A percentile compares a stretch with the other conserved stretches of the same genome.
phyloP scores from a whole-genome alignment of 805 yeast species.

The Jamesozyma hellenica region DNA sequence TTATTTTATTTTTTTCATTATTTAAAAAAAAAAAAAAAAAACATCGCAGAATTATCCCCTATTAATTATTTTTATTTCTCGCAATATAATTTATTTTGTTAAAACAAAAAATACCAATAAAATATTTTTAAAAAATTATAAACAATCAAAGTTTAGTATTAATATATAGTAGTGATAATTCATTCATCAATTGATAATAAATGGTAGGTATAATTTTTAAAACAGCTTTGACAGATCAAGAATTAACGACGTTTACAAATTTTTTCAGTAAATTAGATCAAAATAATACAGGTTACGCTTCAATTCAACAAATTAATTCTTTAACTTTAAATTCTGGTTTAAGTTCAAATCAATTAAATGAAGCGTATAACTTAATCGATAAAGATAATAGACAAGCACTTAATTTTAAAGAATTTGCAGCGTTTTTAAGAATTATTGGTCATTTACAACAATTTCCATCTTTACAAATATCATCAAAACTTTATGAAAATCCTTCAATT shows the following conservation, averaged over 20 bases:
- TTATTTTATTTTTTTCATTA: too few species aligned
- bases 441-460: slow-evolving; percentile 61
- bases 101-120: too few species aligned
- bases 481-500: slow-evolving; percentile 21
- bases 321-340: slow-evolving; percentile 79
- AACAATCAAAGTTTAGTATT: too few species aligned
- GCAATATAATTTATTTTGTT: too few species aligned
- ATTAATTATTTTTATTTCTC: too few species aligned
- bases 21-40: too few species aligned
- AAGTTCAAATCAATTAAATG: slow-evolving; percentile 66
- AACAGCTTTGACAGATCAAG: slow-evolving; percentile 53
- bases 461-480: slow-evolving; percentile 38
- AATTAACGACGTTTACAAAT: slow-evolving; percentile 61
- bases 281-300: slow-evolving; percentile 65
- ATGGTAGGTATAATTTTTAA: slow-evolving; percentile 21
- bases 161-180: too few species aligned
- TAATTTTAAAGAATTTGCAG: slow-evolving; percentile 68
- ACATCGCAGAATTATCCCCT: too few species aligned
- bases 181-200: too few species aligned
- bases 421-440: slow-evolving; percentile 81
- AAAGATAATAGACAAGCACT: slow-evolving; percentile 71
- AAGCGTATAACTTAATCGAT: slow-evolving; percentile 89
- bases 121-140: too few species aligned
- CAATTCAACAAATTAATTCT: slow-evolving; percentile 77
- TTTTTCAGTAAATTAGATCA: slow-evolving; percentile 72